phyloP scores from a whole-genome alignment of 257 asterid species.

The Cordia subcordata region DNA sequence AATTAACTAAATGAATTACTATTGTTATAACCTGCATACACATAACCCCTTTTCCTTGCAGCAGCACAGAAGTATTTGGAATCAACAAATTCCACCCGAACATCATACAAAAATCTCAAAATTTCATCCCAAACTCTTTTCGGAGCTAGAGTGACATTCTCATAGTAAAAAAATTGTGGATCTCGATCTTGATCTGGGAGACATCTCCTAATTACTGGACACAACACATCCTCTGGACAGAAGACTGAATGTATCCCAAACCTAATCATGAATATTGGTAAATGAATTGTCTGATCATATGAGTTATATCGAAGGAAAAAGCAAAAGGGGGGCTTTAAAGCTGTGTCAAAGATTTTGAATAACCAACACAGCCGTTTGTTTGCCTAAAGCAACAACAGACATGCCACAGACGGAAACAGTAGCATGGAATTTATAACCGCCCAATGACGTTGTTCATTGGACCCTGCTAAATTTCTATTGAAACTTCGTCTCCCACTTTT shows the following conservation, averaged over 20 bases:
- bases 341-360: no score
- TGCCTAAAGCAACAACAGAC: no score
- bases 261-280: constrained; percentile 40
- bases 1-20: no score
- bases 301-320: no score
- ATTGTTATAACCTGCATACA: no score
- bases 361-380: no score
- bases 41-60: constrained; percentile 40
- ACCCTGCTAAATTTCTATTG: no score
- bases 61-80: constrained; percentile 42
- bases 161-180: constrained; percentile 42
- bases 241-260: constrained; percentile 33
- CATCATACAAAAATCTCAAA: constrained; percentile 22
- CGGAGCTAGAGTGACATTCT: constrained; percentile 43
- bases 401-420: no score
- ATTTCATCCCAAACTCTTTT: constrained; percentile 42
- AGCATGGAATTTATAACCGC: no score
- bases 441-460: no score
- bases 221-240: background rate
- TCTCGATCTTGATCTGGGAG: constrained; percentile 35
- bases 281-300: constrained; percentile 25
- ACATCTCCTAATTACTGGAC: constrained; percentile 10
- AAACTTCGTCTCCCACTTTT: no score
- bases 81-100: constrained; percentile 43
- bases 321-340: no score